These are phyloP conservation scores for Mrakia gelida DNA, from an alignment of 768 basidiomycete genomes.

Conservation along the genomic window DNA sequence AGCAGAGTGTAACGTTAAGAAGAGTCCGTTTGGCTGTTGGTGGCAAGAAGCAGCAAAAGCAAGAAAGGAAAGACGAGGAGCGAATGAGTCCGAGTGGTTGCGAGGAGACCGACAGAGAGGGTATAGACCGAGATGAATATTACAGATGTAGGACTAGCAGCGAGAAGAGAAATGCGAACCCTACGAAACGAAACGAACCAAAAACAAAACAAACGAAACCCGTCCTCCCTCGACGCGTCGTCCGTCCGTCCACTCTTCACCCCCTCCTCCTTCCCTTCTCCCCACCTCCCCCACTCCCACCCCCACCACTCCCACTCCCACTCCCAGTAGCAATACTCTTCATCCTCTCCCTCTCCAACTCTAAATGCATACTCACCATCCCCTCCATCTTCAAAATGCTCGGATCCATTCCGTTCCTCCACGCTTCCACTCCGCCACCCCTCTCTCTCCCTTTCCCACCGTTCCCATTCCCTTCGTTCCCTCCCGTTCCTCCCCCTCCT, in stretches of 20 bases:
- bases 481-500: too few species aligned
- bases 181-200: background rate
- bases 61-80: too few species aligned
- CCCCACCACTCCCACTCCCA: background rate
- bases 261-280: background rate
- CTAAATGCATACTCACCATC: background rate
- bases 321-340: background rate
- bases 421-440: background rate
- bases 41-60: too few species aligned
- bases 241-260: background rate
- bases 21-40: too few species aligned
- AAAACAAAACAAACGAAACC: background rate
- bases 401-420: background rate
- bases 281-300: background rate
- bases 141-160: too few species aligned
- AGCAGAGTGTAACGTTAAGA: too few species aligned
- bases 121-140: too few species aligned
- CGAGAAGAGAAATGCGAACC: too few species aligned
- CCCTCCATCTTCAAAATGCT: background rate
- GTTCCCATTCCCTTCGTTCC: too few species aligned
- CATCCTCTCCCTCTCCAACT: slow-evolving; percentile 19
- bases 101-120: too few species aligned
- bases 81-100: too few species aligned
- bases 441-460: background rate
- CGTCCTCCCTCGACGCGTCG: background rate